Evolutionary conservation across 2,329 filamentous ascomycete species (phyloP), one percentile per base, ranked within the genome.

Genomic region (Pseudogymnoascus destructans): DNA sequence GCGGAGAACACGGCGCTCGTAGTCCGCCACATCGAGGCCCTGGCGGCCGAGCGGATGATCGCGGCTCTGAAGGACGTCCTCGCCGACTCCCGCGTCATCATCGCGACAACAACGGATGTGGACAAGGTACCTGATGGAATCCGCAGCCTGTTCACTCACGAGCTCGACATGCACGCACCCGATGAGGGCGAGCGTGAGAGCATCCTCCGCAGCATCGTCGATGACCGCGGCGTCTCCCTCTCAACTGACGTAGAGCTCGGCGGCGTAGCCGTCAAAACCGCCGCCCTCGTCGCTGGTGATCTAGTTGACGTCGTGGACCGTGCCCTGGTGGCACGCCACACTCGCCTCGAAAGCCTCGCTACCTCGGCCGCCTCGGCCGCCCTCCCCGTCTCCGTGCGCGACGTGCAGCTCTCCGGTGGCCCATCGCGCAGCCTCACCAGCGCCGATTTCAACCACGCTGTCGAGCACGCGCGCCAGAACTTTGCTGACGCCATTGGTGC

Each of bases 401-500:
- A 98, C 69, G 79, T 98, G n/a, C 82, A 93, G 61, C 77, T 97
- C 7, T 85, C 93, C 1, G 93, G 93, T 27, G 93, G 93, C 0
- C 79, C 88, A 38, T 79, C 85, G 8, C 84, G 84, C 25, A 88
- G 87, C 57, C 77, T 98, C 9, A 91, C 84, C 0, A 87, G 87
- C 64, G 76, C 79, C 1, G 93, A 98, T 70, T 92, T 97, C 63
- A 90, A 95, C 58, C 74, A 85, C n/a, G 93, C 93, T 0, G 92
- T 98, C 3, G 92, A 97, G 60, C 89, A 91, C 5, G 93, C 93
- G 1, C 84, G 93, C 58, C 96, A 96, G 78, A 97, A 96, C 72
- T 98, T 98, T 70, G 92, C 93, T 5, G 93, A 97, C 70, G 86
- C 92, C 0, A 98, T 98, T 63, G 93, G 93, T 21, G 93, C 93